Base-by-base conservation (phyloP, 2,329 filamentous ascomycete species). In the Sclerotinia borealis region DNA sequence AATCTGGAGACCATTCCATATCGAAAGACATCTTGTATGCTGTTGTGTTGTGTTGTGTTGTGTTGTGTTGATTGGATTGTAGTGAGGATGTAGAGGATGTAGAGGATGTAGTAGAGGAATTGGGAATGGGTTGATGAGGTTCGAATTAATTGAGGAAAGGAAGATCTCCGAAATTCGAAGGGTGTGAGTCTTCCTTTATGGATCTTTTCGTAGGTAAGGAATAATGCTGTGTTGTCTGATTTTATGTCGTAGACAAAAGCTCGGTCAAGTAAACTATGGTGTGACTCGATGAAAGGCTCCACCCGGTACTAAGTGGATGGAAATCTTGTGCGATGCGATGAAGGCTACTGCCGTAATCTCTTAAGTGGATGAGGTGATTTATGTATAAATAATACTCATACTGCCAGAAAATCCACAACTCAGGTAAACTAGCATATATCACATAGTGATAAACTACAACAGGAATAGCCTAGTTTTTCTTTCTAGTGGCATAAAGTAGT, bases 1-100 rank as follows among this genome's bases (percentile, higher is more conserved):
- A 96, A 78, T 96, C 89, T 77, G 90, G 91, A 72, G 90, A 90
- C 92, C 93, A 96, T 60, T 75, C 74, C 70, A 75, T 74, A 67
- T 74, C 69, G 63, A 67, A 68, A 61, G 70, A 68, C 73, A 75
- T 74, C 66, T 66, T 69, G 65, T 54, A 61, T 62, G n/a, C n/a
- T n/a, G n/a, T n/a, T n/a, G n/a, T n/a, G n/a, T n/a, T n/a, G n/a
- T n/a, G n/a, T n/a, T n/a, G n/a, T n/a, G n/a, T n/a, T n/a, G n/a
- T n/a, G n/a, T n/a, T n/a, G n/a, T n/a, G n/a, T 66, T 39, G 25
- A 63, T 45, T 64, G 64, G 45, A 37, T 52, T 43, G 59, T 61
- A 52, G 25, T 31, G 41, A 31, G 58, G 47, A 39, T 36, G 56
- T 25, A 25, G 45, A 56, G 52, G n/a, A n/a, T n/a, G n/a, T n/a